Conservation (phyloP, 2,329 filamentous ascomycete species). For the Fusarium domesticum region DNA sequence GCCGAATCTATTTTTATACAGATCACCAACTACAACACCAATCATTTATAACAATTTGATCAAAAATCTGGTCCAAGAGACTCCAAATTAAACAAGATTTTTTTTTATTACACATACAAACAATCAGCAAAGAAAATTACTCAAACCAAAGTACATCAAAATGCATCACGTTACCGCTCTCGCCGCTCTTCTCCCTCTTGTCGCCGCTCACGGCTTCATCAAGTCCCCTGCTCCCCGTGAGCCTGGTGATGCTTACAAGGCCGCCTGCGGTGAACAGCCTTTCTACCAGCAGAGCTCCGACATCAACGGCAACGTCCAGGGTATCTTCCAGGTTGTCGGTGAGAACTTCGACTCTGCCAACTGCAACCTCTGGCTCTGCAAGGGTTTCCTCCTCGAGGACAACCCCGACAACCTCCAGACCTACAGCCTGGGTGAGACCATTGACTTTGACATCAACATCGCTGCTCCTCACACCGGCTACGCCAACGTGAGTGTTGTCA, state of each 20-base stretch:
- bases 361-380: constrained; percentile 47
- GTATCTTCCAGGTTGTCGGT: constrained; percentile 34
- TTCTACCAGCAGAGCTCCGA: constrained; percentile 33
- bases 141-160: constrained; percentile 4
- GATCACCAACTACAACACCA: constrained; percentile 6
- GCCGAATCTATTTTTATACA: constrained; percentile 22
- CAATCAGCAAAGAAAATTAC: too few species aligned
- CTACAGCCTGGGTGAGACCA: constrained; percentile 41
- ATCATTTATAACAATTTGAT: constrained; percentile 18
- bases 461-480: constrained; percentile 46
- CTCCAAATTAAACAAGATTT: constrained; percentile 5
- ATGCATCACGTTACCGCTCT: constrained; percentile 27
- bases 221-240: constrained; percentile 40
- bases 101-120: constrained; percentile 2
- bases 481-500: constrained; percentile 57
- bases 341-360: constrained; percentile 20
- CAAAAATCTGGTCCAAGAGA: constrained; percentile 30
- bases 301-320: constrained; percentile 39
- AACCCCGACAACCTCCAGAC: constrained; percentile 43
- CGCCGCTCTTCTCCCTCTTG: constrained; percentile 29
- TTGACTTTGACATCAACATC: constrained; percentile 41
- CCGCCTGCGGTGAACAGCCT: constrained; percentile 44
- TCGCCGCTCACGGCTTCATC: constrained; percentile 45
- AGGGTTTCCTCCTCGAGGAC: constrained; percentile 45
- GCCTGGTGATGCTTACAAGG: constrained; percentile 42